Evolutionary conservation across 2,329 filamentous ascomycete species (phyloP).

Genomic region (Curvularia lunata): DNA sequence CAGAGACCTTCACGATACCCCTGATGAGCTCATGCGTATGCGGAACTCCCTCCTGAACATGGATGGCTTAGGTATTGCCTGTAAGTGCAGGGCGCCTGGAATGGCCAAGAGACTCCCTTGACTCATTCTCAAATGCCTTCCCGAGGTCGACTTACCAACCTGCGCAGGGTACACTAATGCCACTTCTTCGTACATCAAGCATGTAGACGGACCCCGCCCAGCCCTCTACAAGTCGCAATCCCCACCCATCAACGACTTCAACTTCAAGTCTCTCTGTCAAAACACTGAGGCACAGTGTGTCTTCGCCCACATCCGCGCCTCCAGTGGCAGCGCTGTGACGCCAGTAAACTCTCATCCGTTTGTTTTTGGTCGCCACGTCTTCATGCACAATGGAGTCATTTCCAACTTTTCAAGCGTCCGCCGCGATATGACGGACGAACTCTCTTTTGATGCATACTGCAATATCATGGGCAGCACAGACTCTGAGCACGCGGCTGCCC

Average conservation of each 20-base stretch:
- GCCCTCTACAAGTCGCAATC: constrained; percentile 60
- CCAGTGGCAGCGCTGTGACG: constrained; percentile 56
- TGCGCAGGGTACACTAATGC: constrained; percentile 54
- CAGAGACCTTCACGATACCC: constrained; percentile 49
- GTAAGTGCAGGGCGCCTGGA: constrained; percentile 30
- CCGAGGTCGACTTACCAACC: constrained; percentile 5
- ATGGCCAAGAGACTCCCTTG: background rate
- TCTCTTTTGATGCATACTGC: constrained; percentile 57
- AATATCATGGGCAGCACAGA: constrained; percentile 60
- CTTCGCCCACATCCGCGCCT: constrained; percentile 62
- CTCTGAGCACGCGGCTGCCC: constrained; percentile 59
- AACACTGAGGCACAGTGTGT: constrained; percentile 59
- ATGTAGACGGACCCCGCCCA: constrained; percentile 51
- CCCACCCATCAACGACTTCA: constrained; percentile 60
- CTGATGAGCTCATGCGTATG: constrained; percentile 54
- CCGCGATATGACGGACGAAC: constrained; percentile 53
- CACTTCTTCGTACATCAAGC: constrained; percentile 50
- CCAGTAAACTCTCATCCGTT: constrained; percentile 63
- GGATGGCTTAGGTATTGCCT: constrained; percentile 62
- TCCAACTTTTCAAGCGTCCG: constrained; percentile 56
- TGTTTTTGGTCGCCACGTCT: constrained; percentile 59
- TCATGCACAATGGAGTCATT: constrained; percentile 64
- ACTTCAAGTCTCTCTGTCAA: constrained; percentile 59
- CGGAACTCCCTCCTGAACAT: constrained; percentile 62
- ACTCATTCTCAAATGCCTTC: background rate